A percentile compares a stretch with the other conserved stretches of the same genome.
These are phyloP conservation scores for Jatropha multifida DNA, from an alignment of 441 rosid genomes.

Conservation along the genomic window DNA sequence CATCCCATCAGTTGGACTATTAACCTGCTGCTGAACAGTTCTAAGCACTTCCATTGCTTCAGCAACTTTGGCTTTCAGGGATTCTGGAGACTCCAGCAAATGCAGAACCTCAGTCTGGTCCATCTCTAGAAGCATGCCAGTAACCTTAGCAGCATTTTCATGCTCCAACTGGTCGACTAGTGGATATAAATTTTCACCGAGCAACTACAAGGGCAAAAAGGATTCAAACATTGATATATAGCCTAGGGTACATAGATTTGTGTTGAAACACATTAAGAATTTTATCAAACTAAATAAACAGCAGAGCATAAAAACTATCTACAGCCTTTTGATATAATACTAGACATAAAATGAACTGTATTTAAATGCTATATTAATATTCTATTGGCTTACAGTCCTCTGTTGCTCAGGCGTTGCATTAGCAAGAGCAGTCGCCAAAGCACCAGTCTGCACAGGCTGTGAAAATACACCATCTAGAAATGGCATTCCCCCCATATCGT, in stretches of 20 bases:
- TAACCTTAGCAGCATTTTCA: conserved; percentile 82
- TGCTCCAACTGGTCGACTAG: conserved; percentile 83
- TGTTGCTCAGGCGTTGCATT: conserved; percentile 79
- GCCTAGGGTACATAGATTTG: background rate
- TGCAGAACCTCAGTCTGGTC: conserved; percentile 89
- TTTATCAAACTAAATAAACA: background rate
- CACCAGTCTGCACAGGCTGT: conserved; percentile 63
- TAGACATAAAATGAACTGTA: background rate
- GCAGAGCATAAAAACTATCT: too few relatives aligned
- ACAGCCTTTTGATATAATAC: too few relatives aligned
- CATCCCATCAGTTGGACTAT: conserved; percentile 61
- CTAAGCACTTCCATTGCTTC: conserved; percentile 95
- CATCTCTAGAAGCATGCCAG: conserved; percentile 96
- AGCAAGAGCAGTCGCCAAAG: conserved; percentile 82
- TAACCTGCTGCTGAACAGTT: conserved; percentile 67
- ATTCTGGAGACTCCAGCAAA: conserved; percentile 84
- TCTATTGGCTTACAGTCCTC: conserved; percentile 51
- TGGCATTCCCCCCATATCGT: conserved; percentile 48
- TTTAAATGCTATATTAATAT: background rate
- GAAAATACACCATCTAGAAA: conserved; percentile 43
- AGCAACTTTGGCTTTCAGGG: conserved; percentile 75
- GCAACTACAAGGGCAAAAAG: conserved; percentile 42
- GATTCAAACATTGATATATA: background rate
- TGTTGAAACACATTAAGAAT: background rate
- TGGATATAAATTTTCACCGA: conserved; percentile 89